phyloP scores from a whole-genome alignment of 768 basidiomycete genomes.

The Mycena metata region DNA sequence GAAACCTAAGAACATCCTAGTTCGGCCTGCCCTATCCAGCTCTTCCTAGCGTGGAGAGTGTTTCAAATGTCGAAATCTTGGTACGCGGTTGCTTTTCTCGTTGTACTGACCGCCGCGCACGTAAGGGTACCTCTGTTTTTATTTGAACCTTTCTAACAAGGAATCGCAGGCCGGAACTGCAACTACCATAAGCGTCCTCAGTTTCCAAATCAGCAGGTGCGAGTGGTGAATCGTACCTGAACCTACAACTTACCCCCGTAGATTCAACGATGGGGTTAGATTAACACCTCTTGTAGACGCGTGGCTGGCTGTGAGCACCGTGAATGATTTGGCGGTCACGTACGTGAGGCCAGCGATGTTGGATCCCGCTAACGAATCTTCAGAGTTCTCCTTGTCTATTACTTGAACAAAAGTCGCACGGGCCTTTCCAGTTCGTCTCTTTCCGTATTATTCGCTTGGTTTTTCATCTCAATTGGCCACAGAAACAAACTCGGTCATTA shows the following conservation, averaged over 20 bases:
- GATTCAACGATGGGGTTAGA: slow-evolving; percentile 1
- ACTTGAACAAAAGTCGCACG: slow-evolving; percentile 11
- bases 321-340: slow-evolving; percentile 29
- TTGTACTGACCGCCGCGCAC: slow-evolving; percentile 1
- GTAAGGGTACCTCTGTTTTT: background rate
- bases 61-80: slow-evolving; percentile 19
- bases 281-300: slow-evolving; percentile 5
- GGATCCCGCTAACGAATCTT: background rate
- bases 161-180: background rate
- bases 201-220: background rate
- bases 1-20: background rate
- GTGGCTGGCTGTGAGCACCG: slow-evolving; percentile 24
- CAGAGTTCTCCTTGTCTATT: slow-evolving; percentile 16
- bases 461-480: background rate
- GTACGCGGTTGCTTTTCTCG: slow-evolving; percentile 1
- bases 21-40: slow-evolving; percentile 32
- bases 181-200: background rate
- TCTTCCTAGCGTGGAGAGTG: slow-evolving; percentile 17
- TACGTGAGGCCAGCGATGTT: background rate
- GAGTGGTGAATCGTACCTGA: background rate
- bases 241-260: background rate
- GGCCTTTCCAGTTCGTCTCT: slow-evolving; percentile 1
- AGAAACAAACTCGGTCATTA: slow-evolving; percentile 21
- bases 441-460: background rate
- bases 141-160: background rate